Evolutionary conservation across 1,284 basidiomycete genomes (phyloP), one percentile per base, ranked within the genome.

Genomic region (Fomes fomentarius): DNA sequence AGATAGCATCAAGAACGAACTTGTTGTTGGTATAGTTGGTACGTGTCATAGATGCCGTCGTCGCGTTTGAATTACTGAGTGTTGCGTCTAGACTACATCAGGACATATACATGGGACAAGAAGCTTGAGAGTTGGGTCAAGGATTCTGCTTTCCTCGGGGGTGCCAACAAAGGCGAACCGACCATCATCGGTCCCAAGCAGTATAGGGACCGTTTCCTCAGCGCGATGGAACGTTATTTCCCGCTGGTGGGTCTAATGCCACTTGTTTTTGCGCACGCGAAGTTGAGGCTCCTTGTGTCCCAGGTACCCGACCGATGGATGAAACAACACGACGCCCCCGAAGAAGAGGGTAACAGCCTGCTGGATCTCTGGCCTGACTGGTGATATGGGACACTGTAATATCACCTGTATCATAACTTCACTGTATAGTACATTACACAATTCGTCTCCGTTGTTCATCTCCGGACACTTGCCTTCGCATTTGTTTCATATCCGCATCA

Each of bases 71-170:
- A 15, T n/a, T 10, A 60, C 9, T 51, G 26, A 28, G 4, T 21
- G 9, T 21, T 43, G n/a, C 24, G 9, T 25, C 37, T 49, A 94
- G 94, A 96, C 71, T 96, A 94, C 69, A 91, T 96, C 55, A 85
- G 94, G 17, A 96, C 94, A 1, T 96, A 95, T 66, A 96, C 93
- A 0, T 95, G 94, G 95, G 96, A 99, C 76, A 99, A 99, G 78
- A 95, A 95, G 66, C 79, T 98, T 24, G 96, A 99, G 74, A 96
- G 89, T 62, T 96, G 94, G 90, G 94, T 98, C 44, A 99, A 98
- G 69, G 96, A 98, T 66, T 89, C 92, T 1, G 82, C 91, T 0
- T 93, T 96, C 71, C 78, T 98, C 17, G 93, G 93, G 50, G 86
- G 83, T 21, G 85, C 79, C 41, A 86, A 85, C 31, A 88, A 85